phyloP scores from a whole-genome alignment of 768 basidiomycete genomes.

The Lentinula detonsa region DNA sequence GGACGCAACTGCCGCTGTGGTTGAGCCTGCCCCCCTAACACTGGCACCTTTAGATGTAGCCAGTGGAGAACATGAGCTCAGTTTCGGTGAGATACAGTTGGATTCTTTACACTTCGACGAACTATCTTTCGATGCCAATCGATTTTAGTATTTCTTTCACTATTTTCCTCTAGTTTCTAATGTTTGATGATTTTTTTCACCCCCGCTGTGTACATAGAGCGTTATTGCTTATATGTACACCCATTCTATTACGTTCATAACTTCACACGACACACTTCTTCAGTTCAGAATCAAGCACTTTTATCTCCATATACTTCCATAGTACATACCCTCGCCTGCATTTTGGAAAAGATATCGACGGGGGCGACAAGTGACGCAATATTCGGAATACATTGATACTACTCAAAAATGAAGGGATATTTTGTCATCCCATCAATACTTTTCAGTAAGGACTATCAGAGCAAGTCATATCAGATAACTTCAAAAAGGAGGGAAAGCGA shows the following conservation, averaged over 20 bases:
- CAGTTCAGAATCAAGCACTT: not conserved
- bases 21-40: not conserved
- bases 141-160: conserved; percentile 18
- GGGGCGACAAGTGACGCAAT: too few relatives aligned
- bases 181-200: not conserved
- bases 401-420: not conserved
- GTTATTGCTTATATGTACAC: not conserved
- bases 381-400: not conserved
- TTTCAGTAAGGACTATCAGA: conserved; percentile 57
- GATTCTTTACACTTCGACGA: conserved; percentile 48
- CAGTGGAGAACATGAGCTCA: conserved; percentile 18
- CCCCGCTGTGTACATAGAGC: too few relatives aligned
- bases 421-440: conserved; percentile 34
- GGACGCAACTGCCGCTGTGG: not conserved
- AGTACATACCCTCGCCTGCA: not conserved
- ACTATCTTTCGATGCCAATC: conserved; percentile 35
- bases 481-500: conserved; percentile 10
- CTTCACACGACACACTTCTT: not conserved
- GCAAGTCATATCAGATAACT: conserved; percentile 7
- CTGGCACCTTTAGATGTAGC: not conserved
- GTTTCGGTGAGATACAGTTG: conserved; percentile 36
- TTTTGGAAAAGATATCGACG: too few relatives aligned
- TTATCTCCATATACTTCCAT: not conserved
- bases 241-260: not conserved
- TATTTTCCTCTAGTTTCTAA: not conserved